Evolutionary conservation across 768 basidiomycete species (phyloP).

Genomic region (Asterophora parasitica): DNA sequence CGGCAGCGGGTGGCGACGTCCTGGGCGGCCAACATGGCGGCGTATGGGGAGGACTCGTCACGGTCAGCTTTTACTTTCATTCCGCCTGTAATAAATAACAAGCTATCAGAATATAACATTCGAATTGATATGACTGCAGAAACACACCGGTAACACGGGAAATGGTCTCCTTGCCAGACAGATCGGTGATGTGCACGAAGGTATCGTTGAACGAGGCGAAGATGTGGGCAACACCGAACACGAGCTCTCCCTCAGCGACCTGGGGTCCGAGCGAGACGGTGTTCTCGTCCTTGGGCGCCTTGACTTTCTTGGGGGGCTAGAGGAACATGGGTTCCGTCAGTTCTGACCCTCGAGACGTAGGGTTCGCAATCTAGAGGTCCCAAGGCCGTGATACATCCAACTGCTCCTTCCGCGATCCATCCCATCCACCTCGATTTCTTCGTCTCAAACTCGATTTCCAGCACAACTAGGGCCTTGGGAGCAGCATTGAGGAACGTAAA

Average conservation of each 20-base stretch:
- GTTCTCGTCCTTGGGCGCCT: constrained; percentile 73
- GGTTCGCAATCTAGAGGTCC: no score
- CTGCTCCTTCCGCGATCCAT: no score
- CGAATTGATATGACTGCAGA: background rate
- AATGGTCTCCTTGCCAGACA: constrained; percentile 98
- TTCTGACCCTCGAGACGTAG: background rate
- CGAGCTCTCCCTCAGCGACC: constrained; percentile 92
- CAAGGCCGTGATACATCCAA: no score
- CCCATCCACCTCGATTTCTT: constrained; percentile 1
- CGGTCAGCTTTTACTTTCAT: constrained; percentile 99
- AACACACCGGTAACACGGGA: constrained; percentile 90
- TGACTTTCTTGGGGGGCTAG: constrained; percentile 82
- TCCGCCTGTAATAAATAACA: constrained; percentile 52
- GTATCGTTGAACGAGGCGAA: constrained; percentile 99
- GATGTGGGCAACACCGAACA: constrained; percentile 98
- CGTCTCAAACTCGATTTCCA: background rate
- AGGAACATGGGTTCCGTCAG: constrained; percentile 44
- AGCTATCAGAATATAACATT: background rate
- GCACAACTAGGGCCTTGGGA: background rate
- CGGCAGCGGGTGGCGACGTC: constrained; percentile 95
- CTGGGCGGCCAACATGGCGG: constrained; percentile 98
- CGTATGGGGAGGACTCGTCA: constrained; percentile 97
- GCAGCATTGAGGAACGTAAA: constrained; percentile 8
- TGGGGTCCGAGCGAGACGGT: constrained; percentile 93
- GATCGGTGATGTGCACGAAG: constrained; percentile 98